Evolutionary conservation across 2,329 filamentous ascomycete genomes (phyloP), one percentile per base, ranked within the genome.

Genomic region (Colletotrichum gigasporum): DNA sequence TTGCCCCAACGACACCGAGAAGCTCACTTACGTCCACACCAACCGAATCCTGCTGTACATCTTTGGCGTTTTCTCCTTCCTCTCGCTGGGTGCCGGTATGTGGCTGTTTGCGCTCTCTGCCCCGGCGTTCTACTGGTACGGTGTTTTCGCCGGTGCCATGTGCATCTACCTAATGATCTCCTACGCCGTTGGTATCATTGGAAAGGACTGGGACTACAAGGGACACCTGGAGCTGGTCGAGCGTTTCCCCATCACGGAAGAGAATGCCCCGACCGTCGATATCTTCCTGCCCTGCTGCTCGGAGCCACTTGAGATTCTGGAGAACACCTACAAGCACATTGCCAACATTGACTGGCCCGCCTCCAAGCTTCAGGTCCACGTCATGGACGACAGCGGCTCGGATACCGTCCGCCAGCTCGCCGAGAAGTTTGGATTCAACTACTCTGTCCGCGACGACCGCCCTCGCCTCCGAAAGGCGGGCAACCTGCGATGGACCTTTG

Each of bases 281-380:
- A 75, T 80, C 14, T 80, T 76, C 67, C 71, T 80, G 3, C 78
- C 78, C 2, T 76, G 77, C 67, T 80, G 78, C 70, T 76, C 76
- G 30, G 78, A 80, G 62, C 78, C 78, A 4, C 67, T 79, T n/a
- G 77, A 78, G 63, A 71, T 78, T 26, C 68, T 78, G 3, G 73
- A 76, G 48, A 78, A 78, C 61, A 78, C 75, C 0, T 78, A 75
- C 68, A 74, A 74, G 41, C 72, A 77, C 55, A 70, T 78, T 22
- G 63, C 68, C 35, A 58, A 67, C 26, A 72, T 80, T 16, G 72
- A 79, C 28, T 80, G 78, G 71, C 78, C 78, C 0, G 69, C 70
- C 5, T 54, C 68, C 18, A 77, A 73, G 65, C 65, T 80, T n/a
- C 69, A 73, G 54, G 75, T 80, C 2, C 75, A 75, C 45, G 78